These are phyloP conservation scores for Liriodendron chinense DNA, from an alignment of 164 flowering plant genomes.

Conservation along the genomic window DNA sequence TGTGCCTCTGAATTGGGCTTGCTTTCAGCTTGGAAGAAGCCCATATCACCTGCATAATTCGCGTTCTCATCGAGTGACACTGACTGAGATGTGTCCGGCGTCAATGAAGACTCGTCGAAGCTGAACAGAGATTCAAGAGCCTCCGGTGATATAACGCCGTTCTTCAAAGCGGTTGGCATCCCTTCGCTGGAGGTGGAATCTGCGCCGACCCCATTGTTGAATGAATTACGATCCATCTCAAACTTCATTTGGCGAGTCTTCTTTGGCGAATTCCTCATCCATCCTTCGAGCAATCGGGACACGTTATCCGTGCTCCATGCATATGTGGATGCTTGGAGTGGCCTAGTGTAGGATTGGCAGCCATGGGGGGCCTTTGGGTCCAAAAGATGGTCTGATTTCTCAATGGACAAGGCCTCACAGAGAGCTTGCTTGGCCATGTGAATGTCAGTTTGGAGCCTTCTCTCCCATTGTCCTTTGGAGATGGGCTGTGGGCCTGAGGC, in stretches of 20 bases:
- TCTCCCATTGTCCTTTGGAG: slow-evolving; percentile 91
- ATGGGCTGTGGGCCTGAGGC: slow-evolving; percentile 25
- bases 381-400: slow-evolving; percentile 24
- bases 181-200: slow-evolving; percentile 26
- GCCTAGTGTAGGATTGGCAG: background rate
- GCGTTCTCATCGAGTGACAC: slow-evolving; percentile 20
- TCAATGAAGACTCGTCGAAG: slow-evolving; percentile 39
- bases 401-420: slow-evolving; percentile 72
- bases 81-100: slow-evolving; percentile 44
- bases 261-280: slow-evolving; percentile 51
- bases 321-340: slow-evolving; percentile 31
- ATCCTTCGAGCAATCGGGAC: slow-evolving; percentile 57
- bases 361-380: slow-evolving; percentile 11
- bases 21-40: slow-evolving; percentile 42
- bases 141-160: slow-evolving; percentile 29
- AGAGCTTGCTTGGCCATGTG: slow-evolving; percentile 79
- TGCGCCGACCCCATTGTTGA: slow-evolving; percentile 1
- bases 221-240: slow-evolving; percentile 14
- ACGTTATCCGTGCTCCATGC: slow-evolving; percentile 79
- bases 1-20: slow-evolving; percentile 31
- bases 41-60: slow-evolving; percentile 17
- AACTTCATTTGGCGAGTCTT: slow-evolving; percentile 18
- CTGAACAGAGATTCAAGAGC: slow-evolving; percentile 48
- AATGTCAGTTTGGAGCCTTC: slow-evolving; percentile 88
- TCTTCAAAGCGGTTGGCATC: slow-evolving; percentile 4